Conservation (phyloP, 306 rosid species). For the Quercus alba region DNA sequence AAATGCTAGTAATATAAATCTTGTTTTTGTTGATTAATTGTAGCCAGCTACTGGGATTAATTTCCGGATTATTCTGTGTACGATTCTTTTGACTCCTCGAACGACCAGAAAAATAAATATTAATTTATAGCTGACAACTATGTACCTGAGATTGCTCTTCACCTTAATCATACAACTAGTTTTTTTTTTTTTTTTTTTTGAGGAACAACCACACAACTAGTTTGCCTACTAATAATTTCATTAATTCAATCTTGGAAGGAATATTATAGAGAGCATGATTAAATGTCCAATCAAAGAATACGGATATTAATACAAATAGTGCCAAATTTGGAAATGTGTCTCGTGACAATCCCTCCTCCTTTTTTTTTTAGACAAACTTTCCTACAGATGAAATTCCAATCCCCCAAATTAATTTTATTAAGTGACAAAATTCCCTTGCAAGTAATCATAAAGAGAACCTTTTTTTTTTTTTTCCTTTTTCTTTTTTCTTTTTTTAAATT, state of each 20-base stretch:
- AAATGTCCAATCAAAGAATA: constrained; percentile 45
- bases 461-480: not conserved
- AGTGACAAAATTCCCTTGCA: not conserved
- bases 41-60: not conserved
- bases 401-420: not conserved
- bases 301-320: constrained; percentile 44
- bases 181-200: no score
- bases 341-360: constrained; percentile 55
- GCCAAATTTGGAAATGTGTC: constrained; percentile 59
- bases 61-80: not conserved
- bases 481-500: not conserved
- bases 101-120: not conserved
- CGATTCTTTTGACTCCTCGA: not conserved
- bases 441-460: not conserved
- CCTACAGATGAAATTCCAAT: constrained; percentile 13
- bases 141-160: not conserved
- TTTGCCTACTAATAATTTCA: not conserved
- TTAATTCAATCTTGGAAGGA: not conserved
- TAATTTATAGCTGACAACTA: not conserved
- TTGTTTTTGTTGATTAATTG: not conserved
- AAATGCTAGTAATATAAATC: not conserved
- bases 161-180: not conserved
- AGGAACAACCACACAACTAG: not conserved
- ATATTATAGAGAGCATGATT: constrained; percentile 34
- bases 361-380: not conserved